Base-by-base conservation (phyloP, 306 rosid genomes). In the Acacia melanoxylon region DNA sequence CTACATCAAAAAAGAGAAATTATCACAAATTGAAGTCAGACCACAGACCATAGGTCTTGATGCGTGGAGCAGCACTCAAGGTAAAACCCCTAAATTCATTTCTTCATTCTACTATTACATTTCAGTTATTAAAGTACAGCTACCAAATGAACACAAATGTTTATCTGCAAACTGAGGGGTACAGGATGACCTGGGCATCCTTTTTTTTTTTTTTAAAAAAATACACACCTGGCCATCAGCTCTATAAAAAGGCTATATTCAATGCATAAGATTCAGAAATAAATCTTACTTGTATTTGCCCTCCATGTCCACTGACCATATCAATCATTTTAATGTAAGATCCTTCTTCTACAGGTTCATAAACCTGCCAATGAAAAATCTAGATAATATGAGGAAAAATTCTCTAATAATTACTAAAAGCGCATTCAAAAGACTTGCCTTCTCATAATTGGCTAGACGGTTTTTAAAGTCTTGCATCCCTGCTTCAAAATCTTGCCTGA, bases 291-390 rank as follows among this genome's bases (percentile, higher is more conserved):
- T 91, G 98, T 83, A 95, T 88, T 87, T 93, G 99, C 49, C 99
- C 99, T 51, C 99, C 98, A 74, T 88, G 86, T 72, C 99, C 99
- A 85, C 98, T 95, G 89, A 92, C 98, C 96, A 91, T 95, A 85
- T 95, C 98, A 80, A 95, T 95, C 99, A 93, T 95, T 89, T 95
- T 95, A 85, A 95, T 93, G 85, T 93, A 93, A 40, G 99, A 93
- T 40, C 99, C 99, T 89, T 95, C 99, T 84, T 95, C 97, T 59
- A 95, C 99, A 3, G 98, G 93, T 84, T 95, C 99, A 83, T 95
- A 95, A 78, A 93, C 98, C 99, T 95, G 82, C 78, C 74, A 78
- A 81, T 49, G 70, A 73, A 35, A 85, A 66, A 58, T 86, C 76
- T 77, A 63, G 35, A 84, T 66, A 68, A 67, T 42, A 54, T 48